These are phyloP conservation scores for Mesotaenium endlicherianum DNA, from an alignment of 139 green algal genomes.

Conservation along the genomic window DNA sequence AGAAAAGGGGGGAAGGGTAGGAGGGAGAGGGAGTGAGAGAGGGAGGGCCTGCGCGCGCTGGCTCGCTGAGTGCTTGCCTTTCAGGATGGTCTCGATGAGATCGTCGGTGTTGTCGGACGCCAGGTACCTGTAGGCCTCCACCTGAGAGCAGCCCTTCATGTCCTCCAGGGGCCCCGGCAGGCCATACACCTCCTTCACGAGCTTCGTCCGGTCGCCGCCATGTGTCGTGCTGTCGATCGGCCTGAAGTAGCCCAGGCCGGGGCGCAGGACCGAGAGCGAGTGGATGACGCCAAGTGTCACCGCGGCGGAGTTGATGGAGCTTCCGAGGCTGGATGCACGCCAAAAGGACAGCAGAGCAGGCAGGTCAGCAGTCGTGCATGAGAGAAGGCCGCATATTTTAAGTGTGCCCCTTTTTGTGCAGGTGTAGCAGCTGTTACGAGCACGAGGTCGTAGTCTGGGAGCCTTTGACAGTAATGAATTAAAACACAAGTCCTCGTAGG, in stretches of 20 bases:
- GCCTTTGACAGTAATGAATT: no score
- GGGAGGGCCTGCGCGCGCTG: neutral
- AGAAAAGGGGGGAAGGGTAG: neutral
- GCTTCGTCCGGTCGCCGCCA: conserved; percentile 29
- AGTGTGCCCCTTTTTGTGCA: no score
- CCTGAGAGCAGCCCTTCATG: conserved; percentile 34
- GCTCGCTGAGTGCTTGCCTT: conserved; percentile 16
- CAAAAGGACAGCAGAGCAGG: no score
- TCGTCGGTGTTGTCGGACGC: conserved; percentile 30
- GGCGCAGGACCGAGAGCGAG: conserved; percentile 15
- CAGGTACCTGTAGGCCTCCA: conserved; percentile 19
- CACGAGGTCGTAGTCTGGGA: no score
- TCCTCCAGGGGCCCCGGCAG: conserved; percentile 9
- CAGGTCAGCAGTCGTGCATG: no score
- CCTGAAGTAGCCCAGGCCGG: conserved; percentile 48
- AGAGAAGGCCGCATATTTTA: no score
- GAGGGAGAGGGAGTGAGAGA: neutral
- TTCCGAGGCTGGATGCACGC: no score
- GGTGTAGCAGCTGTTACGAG: no score
- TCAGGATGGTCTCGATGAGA: conserved; percentile 37
- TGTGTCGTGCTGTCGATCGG: conserved; percentile 42
- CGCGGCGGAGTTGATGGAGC: conserved; percentile 23
- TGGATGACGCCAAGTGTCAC: conserved; percentile 45
- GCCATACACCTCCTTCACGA: conserved; percentile 11
- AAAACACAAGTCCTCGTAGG: no score